Base-by-base conservation (phyloP, 768 basidiomycete genomes). In the Ephemerocybe angulata region DNA sequence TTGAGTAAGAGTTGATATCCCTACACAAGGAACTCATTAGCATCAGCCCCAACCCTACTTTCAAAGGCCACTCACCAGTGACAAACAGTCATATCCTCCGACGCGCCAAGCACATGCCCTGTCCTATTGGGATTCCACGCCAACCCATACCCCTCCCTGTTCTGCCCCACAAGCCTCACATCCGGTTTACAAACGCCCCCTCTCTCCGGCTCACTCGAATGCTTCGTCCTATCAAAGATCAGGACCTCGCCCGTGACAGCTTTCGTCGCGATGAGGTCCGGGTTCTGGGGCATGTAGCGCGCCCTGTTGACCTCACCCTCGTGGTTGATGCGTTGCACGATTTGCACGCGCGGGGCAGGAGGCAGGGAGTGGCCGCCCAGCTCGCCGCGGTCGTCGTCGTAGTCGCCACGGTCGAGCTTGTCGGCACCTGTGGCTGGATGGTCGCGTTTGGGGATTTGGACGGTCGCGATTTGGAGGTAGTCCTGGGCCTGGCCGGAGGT, bases 211-310 rank as follows among this genome's bases (percentile, higher is more conserved):
- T 96, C 91, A 62, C 87, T 95, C 50, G 93, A 83, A 69, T 98
- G 96, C 71, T 97, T 98, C 31, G 97, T 98, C 55, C 97, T 76
- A 72, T 99, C 97, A 71, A 98, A 99, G n/a, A 99, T 74, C 55
- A 88, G 75, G 2, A 98, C 92, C 59, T 97, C 92, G 13, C 96
- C 97, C 5, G 83, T 85, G 7, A 93, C 82, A 21, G 94, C 80
- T 70, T 98, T 98, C 11, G 96, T 98, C 13, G 97, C 97, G 60
- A 99, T 90, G 61, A 99, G 71, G 72, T 98, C 92, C 1, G 94
- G 91, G 65, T 98, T 99, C 71, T 98, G 96, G 5, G 97, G 97
- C 95, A 98, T 98, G 70, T 98, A 99, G 50, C 97, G 85, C 57
- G 97, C 97, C 41, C 94, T 78, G 72, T 99, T 99, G 65, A 98